A percentile compares a stretch with the other conserved stretches of the same genome.
These are phyloP conservation scores for Hymenotorrendiella dingleyae DNA, from an alignment of 2,329 filamentous ascomycete genomes.

Conservation along the genomic window DNA sequence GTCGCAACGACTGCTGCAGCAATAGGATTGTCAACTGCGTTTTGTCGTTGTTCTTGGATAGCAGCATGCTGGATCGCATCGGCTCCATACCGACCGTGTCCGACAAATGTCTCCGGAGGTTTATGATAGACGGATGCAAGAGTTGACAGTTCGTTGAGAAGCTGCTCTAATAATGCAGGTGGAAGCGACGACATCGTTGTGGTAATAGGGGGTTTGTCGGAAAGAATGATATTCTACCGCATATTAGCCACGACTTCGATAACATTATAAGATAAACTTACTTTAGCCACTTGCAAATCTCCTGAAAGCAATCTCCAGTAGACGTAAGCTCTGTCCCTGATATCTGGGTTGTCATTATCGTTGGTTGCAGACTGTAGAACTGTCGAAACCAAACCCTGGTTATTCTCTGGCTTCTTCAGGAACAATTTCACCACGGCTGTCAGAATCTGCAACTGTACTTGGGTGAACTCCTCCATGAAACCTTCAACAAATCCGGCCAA, in stretches of 20 bases:
- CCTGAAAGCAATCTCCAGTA: conserved; percentile 97
- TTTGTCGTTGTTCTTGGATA: conserved; percentile 91
- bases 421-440: conserved; percentile 97
- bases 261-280: conserved; percentile 31
- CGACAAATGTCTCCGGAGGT: conserved; percentile 94
- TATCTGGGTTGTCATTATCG: conserved; percentile 96
- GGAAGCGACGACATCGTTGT: conserved; percentile 91
- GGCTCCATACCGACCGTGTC: conserved; percentile 87
- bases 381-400: conserved; percentile 86
- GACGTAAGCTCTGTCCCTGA: conserved; percentile 92
- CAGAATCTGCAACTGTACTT: conserved; percentile 97
- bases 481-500: conserved; percentile 84
- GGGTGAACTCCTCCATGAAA: conserved; percentile 94
- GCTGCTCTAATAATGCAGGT: conserved; percentile 74
- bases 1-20: conserved; percentile 72
- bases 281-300: conserved; percentile 84
- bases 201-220: conserved; percentile 88
- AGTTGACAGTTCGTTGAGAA: conserved; percentile 88
- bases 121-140: conserved; percentile 98
- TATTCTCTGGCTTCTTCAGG: conserved; percentile 90
- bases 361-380: conserved; percentile 88
- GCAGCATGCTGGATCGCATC: conserved; percentile 92
- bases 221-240: conserved; percentile 74
- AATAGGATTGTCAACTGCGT: conserved; percentile 89
- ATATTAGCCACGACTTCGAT: conserved; percentile 22